These are phyloP conservation scores for Pseudocohnilembus persalinus DNA, from an alignment of 169 alveolate genomes.

Conservation along the genomic window DNA sequence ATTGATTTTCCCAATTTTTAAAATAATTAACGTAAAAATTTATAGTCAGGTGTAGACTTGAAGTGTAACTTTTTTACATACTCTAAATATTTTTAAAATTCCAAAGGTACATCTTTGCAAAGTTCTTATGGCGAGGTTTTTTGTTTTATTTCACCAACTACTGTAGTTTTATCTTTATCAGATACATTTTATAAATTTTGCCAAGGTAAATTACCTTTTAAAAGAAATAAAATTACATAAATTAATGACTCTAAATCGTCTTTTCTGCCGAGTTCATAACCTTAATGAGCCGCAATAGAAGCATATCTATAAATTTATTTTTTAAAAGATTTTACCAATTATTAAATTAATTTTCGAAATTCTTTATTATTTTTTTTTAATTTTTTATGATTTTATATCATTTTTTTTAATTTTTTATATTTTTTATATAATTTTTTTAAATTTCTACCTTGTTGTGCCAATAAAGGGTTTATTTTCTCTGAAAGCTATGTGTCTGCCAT, in stretches of 20 bases:
- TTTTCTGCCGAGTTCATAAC: conserved; percentile 54
- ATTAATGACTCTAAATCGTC: conserved; percentile 64
- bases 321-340: no score
- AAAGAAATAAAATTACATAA: conserved; percentile 60
- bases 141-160: conserved; percentile 55
- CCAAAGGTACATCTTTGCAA: conserved; percentile 58
- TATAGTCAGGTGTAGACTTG: conserved; percentile 67
- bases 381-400: no score
- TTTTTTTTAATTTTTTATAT: no score
- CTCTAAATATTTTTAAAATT: conserved; percentile 53
- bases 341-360: no score
- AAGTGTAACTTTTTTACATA: conserved; percentile 62
- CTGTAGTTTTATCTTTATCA: conserved; percentile 30
- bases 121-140: conserved; percentile 54
- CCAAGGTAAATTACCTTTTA: conserved; percentile 71
- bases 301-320: conserved; percentile 33
- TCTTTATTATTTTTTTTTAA: no score
- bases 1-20: neutral
- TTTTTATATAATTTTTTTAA: no score
- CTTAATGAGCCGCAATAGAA: conserved; percentile 54
- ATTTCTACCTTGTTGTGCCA: conserved; percentile 43
- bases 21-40: conserved; percentile 33
- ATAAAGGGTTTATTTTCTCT: conserved; percentile 50
- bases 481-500: conserved; percentile 45
- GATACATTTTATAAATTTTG: conserved; percentile 19